These are phyloP conservation scores for Pelargonium myrrhifolium DNA, from an alignment of 441 rosid species.

Conservation along the genomic window DNA sequence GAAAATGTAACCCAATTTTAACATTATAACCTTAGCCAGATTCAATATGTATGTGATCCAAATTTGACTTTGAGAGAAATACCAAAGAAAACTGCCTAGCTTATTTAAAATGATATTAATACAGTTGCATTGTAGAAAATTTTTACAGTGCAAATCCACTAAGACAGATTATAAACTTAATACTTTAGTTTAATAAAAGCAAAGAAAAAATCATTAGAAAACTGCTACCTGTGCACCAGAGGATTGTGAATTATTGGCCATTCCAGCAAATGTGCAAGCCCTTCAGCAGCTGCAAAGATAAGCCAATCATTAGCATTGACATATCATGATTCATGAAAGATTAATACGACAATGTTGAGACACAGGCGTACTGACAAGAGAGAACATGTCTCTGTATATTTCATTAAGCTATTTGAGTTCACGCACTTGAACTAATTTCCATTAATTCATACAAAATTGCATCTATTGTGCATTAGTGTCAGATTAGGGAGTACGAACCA, in stretches of 20 bases:
- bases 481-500: neutral
- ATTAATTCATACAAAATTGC: neutral
- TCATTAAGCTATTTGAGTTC: slow-evolving; percentile 4
- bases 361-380: neutral
- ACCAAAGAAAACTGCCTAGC: no score
- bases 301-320: neutral
- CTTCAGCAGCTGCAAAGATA: slow-evolving; percentile 24
- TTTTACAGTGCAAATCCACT: neutral
- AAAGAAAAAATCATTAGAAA: slow-evolving; percentile 8
- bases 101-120: neutral
- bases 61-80: neutral
- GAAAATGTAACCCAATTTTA: neutral
- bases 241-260: slow-evolving; percentile 67
- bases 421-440: neutral
- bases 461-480: neutral
- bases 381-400: slow-evolving; percentile 5
- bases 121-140: neutral
- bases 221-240: slow-evolving; percentile 55
- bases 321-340: neutral
- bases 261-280: slow-evolving; percentile 27
- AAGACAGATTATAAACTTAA: neutral
- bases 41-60: slow-evolving; percentile 5
- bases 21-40: slow-evolving; percentile 1
- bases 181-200: slow-evolving; percentile 8
- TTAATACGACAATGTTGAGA: neutral